Base-by-base conservation (phyloP, 495 filamentous ascomycete genomes). In the Lindgomyces ingoldianus region DNA sequence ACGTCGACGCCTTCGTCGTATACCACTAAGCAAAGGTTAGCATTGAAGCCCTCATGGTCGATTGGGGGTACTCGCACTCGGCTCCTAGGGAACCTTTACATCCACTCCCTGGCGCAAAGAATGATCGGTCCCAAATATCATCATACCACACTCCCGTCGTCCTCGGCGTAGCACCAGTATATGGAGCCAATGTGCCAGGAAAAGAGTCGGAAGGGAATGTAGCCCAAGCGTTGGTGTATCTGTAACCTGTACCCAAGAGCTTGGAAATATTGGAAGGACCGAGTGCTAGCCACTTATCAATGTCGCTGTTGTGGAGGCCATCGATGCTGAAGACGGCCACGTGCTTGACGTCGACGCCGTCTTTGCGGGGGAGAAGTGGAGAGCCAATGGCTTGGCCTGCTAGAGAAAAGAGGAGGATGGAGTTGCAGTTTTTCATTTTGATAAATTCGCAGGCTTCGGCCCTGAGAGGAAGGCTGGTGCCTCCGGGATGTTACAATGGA, bases 131-230 rank as follows among this genome's bases (percentile, higher is more conserved):
- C 55, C 62, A 77, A 27, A 58, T 72, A 57, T 76, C 74, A 45
- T 77, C 75, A 33, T 74, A 77, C 75, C 75, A 77, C 21, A 77
- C 58, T 41, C 75, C 72, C 14, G 70, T 70, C 6, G 75, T 75
- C 51, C 56, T 60, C 12, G 75, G 75, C n/a, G 42, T 64, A 21
- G 71, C 74, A 14, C 75, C 75, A 11, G 72, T 70, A 36, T 70
- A 69, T 30, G 70, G 69, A 19, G 63, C 63, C 19, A 67, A n/a
- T 19, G 69, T 57, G 8, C 72, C 75, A 4, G 75, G 75, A 57
- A 73, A 76, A 14, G 73, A 75, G 62, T 77, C 75, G 8, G 72
- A 76, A 6, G 75, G 75, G 18, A 47, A 72, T 16, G 67, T 66
- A 18, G 74, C 67, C 39, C 49, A 70, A 22, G 71, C 68, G 61